These are phyloP conservation scores for Cyberlindnera mrakii DNA, from an alignment of 805 yeast genomes.

Conservation along the genomic window DNA sequence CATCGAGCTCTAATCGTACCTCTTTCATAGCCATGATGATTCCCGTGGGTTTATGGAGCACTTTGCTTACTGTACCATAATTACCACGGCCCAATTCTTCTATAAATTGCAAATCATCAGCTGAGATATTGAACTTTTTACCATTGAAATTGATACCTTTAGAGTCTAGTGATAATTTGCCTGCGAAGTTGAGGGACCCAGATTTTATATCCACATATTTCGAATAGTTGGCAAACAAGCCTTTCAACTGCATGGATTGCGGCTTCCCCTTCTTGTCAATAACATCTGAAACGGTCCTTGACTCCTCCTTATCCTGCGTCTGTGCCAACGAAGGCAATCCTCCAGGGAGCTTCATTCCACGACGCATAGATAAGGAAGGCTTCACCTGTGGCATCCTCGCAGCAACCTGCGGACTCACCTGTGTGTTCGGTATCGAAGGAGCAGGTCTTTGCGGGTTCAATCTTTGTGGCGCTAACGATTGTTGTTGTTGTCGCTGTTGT, in stretches of 20 bases:
- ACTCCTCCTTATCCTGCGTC: constrained; percentile 17
- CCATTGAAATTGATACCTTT: constrained; percentile 92
- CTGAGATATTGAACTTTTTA: constrained; percentile 74
- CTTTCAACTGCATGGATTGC: constrained; percentile 33
- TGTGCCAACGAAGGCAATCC: constrained; percentile 48
- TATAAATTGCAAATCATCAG: constrained; percentile 75
- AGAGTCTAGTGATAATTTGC: constrained; percentile 87
- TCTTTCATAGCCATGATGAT: constrained; percentile 97
- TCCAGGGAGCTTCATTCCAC: constrained; percentile 87
- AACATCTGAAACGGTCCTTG: constrained; percentile 16
- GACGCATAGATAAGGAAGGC: constrained; percentile 79
- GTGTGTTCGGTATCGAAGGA: constrained; percentile 30
- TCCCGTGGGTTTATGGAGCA: constrained; percentile 86
- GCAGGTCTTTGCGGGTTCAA: constrained; percentile 25
- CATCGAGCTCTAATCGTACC: constrained; percentile 88
- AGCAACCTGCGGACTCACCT: constrained; percentile 80
- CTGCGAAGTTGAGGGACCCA: constrained; percentile 87
- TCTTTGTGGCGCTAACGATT: constrained; percentile 5
- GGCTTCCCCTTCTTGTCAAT: constrained; percentile 21
- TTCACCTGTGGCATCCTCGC: constrained; percentile 64
- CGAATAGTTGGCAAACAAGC: constrained; percentile 76
- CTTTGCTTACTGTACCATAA: constrained; percentile 93
- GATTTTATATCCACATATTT: constrained; percentile 88
- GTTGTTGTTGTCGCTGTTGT: not conserved
- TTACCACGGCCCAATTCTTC: constrained; percentile 94